Conservation (phyloP, 2,329 filamentous ascomycete genomes). For the Paraconiothyrium brasiliense region DNA sequence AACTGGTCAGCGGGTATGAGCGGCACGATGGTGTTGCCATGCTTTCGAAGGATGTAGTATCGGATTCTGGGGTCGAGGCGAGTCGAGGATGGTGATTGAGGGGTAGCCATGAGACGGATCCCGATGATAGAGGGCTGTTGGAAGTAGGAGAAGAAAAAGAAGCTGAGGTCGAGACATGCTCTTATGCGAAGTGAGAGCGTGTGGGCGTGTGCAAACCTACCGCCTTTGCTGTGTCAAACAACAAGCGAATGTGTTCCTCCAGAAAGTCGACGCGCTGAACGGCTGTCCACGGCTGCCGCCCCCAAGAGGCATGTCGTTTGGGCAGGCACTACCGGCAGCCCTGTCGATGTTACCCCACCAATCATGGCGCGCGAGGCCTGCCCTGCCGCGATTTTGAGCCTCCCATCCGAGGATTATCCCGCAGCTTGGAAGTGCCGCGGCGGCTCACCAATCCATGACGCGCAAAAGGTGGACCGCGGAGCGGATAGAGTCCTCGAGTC, state of each 20-base stretch:
- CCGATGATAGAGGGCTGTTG: too few relatives aligned
- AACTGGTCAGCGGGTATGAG: constrained; percentile 9
- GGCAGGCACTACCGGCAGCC: background rate
- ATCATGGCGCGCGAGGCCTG: background rate
- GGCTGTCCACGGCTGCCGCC: too few relatives aligned
- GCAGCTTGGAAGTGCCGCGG: background rate
- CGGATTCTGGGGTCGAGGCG: constrained; percentile 8
- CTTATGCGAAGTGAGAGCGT: too few relatives aligned
- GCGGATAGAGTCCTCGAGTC: constrained; percentile 1
- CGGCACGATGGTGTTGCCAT: constrained; percentile 5
- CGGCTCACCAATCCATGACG: constrained; percentile 5
- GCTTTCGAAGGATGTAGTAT: constrained; percentile 1
- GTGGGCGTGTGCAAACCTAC: too few relatives aligned
- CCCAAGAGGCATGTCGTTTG: too few relatives aligned
- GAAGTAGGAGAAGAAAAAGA: too few relatives aligned
- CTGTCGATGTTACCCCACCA: background rate
- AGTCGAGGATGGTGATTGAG: background rate
- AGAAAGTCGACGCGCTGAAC: too few relatives aligned
- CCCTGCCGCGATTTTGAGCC: constrained; percentile 2
- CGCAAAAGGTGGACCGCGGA: constrained; percentile 3
- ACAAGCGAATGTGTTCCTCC: too few relatives aligned
- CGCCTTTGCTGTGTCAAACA: too few relatives aligned
- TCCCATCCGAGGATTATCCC: background rate
- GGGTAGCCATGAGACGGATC: too few relatives aligned
- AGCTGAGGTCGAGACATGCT: too few relatives aligned